Conservation (phyloP, 257 asterid genomes). For the Solanum habrochaites region DNA sequence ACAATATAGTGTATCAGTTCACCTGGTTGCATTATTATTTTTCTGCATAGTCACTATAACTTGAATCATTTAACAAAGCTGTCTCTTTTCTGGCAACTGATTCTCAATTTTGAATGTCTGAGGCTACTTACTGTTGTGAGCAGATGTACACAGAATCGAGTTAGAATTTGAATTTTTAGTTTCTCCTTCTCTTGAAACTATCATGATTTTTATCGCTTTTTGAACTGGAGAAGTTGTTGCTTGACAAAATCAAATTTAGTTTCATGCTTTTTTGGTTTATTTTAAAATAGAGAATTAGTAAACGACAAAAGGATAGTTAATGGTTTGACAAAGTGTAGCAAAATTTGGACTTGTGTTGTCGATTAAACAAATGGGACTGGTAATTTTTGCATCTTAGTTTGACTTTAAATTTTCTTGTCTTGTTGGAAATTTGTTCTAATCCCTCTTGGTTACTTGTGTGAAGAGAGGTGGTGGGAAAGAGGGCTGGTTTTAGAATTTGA, state of each 20-base stretch:
- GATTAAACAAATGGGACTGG: background rate
- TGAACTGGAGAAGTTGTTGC: background rate
- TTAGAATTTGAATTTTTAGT: background rate
- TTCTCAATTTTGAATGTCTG: background rate
- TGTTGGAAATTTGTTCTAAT: background rate
- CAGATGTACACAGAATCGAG: background rate
- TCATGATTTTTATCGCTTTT: background rate
- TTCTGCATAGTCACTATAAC: background rate
- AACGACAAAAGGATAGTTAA: background rate
- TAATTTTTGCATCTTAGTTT: background rate
- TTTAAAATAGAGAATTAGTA: background rate
- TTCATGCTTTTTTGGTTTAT: background rate
- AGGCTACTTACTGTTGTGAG: background rate
- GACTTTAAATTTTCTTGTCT: background rate
- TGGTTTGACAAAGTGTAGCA: background rate
- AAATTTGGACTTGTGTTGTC: background rate
- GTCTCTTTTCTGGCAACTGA: background rate
- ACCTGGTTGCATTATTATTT: background rate
- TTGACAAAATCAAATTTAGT: background rate
- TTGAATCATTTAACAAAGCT: background rate
- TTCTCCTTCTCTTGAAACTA: background rate
- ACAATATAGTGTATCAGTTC: background rate
- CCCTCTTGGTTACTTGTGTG: background rate
- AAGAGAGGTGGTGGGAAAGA: background rate
- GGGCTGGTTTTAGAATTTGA: background rate